Base-by-base conservation (phyloP, 2,329 filamentous ascomycete species). In the Aspergillus udagawae region DNA sequence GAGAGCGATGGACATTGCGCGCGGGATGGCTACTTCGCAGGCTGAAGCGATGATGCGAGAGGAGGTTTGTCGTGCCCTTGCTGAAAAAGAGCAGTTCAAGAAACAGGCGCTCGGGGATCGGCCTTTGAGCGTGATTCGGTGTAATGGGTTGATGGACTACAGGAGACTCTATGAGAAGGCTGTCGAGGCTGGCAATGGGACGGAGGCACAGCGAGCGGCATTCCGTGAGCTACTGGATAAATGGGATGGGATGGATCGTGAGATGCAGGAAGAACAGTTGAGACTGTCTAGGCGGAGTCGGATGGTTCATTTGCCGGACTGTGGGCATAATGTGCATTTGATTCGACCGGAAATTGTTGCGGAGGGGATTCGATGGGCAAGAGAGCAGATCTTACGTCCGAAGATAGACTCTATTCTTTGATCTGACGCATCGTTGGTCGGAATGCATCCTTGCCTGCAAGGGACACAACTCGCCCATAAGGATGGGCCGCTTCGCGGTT, bases 261-360 rank as follows among this genome's bases (percentile, higher is more conserved):
- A 63, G 44, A 54, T 74, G 49, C 69, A 71, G 57, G 64, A 64
- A 49, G 69, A 72, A 23, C 71, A 75, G 58, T 55, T 75, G 41
- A 52, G 53, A 29, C 55, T 77, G 42, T 75, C 73, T 0, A 65
- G 63, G 8, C 69, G 61, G 1, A 63, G 56, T 23, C 65, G 62
- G 27, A 65, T 72, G 9, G 65, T 74, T 8, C 59, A 72, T 57
- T 20, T 75, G 32, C 59, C 64, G 9, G 70, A 73, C 20, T 73
- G 70, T 58, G 74, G 74, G 2, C 75, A 77, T 64, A 66, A 76
- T 63, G 65, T 77, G 9, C 69, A 76, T 56, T 52, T 75, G 32
- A 55, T 68, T 7, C 61, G 65, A 44, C 75, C 75, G 14, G 75
- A 76, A 45, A 62, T 73, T 20, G 63, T 77, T 50, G 72, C 68